Percentiles rank a stretch among this genome's conserved stretches.
Conservation (phyloP, 257 asterid species). For the Solanum chaucha region DNA sequence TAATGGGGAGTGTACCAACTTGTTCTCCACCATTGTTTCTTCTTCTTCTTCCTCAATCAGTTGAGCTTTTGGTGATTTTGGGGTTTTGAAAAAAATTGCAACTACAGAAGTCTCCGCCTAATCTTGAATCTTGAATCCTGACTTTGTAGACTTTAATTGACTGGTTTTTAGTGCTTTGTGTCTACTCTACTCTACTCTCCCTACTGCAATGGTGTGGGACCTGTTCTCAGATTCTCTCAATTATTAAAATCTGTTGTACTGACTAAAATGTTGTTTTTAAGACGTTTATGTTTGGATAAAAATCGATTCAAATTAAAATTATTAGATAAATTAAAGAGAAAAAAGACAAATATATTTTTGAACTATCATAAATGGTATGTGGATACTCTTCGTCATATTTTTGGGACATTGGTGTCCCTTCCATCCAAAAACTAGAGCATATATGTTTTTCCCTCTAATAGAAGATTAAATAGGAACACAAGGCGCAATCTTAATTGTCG, state of each 20-base stretch:
- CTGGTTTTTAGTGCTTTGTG: not conserved
- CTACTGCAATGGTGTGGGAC: not conserved
- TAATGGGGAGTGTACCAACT: constrained; percentile 62
- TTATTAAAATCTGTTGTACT: not conserved
- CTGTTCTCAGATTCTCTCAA: not conserved
- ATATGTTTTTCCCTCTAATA: no score
- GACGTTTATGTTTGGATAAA: no score
- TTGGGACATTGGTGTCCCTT: no score
- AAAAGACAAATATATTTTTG: no score
- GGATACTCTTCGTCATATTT: no score
- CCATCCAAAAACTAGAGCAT: no score
- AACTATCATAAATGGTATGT: no score
- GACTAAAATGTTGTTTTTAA: not conserved
- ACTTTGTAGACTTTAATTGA: not conserved
- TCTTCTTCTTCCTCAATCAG: not conserved
- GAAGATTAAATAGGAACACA: no score
- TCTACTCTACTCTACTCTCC: not conserved
- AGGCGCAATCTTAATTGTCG: no score
- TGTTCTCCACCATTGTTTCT: constrained; percentile 42
- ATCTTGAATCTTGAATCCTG: not conserved
- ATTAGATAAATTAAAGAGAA: no score
- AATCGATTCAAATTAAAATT: no score
- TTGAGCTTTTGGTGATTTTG: not conserved
- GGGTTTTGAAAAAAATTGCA: not conserved
- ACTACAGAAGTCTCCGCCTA: not conserved